Evolutionary conservation across 805 yeast genomes (phyloP).

Genomic region (Blastobotrys parvus): DNA sequence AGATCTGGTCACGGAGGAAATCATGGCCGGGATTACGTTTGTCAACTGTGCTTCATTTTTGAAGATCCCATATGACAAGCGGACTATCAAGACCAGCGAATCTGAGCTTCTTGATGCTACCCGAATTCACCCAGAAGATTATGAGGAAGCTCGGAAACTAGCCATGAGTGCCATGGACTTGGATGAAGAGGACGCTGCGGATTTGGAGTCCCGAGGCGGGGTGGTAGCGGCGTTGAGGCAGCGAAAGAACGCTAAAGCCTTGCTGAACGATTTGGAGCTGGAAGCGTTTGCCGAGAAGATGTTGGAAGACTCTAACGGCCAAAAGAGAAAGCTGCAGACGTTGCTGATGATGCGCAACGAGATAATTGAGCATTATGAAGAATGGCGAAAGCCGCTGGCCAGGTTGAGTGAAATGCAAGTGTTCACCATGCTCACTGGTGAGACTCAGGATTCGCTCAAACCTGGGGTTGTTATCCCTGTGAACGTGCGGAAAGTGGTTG

Average conservation of each 20-base stretch:
- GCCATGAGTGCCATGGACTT: slow-evolving; percentile 96
- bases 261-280: slow-evolving; percentile 77
- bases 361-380: slow-evolving; percentile 79
- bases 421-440: slow-evolving; percentile 86
- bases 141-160: slow-evolving; percentile 91
- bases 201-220: slow-evolving; percentile 72
- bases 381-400: slow-evolving; percentile 68
- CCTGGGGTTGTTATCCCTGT: slow-evolving; percentile 71
- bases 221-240: slow-evolving; percentile 42
- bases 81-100: slow-evolving; percentile 42
- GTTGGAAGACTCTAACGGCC: slow-evolving; percentile 49
- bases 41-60: slow-evolving; percentile 89
- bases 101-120: slow-evolving; percentile 86
- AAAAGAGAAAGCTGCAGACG: slow-evolving; percentile 67
- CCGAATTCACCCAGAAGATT: slow-evolving; percentile 96
- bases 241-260: slow-evolving; percentile 40
- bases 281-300: slow-evolving; percentile 91
- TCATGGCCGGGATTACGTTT: slow-evolving; percentile 73
- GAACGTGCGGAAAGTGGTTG: slow-evolving; percentile 52
- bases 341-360: slow-evolving; percentile 80
- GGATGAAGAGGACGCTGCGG: slow-evolving; percentile 87
- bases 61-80: slow-evolving; percentile 61
- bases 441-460: slow-evolving; percentile 58
- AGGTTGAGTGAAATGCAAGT: slow-evolving; percentile 59
- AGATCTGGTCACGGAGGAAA: slow-evolving; percentile 73